Base-by-base conservation (phyloP, 2,329 filamentous ascomycete species). In the Apiospora hydei region DNA sequence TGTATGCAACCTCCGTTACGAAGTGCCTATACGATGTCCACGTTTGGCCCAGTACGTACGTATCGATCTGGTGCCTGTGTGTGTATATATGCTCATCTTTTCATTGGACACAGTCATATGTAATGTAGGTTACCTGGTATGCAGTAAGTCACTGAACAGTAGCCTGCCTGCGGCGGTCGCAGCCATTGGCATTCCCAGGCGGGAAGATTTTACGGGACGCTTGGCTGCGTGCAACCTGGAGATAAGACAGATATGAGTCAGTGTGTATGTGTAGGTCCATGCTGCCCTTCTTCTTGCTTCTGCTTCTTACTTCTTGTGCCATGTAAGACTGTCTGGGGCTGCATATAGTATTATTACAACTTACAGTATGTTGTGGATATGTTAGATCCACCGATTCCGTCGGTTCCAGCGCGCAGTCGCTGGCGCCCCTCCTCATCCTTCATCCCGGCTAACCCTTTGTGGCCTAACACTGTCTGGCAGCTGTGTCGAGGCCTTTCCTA, bases 361-460 rank as follows among this genome's bases (percentile, higher is more conserved):
- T 53, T 53, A 53, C 14, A 53, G 51, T 14, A 57, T 57, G 51
- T 34, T 61, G 53, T 61, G 53, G 30, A 61, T 61, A 61, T 61
- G 57, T 7, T 41, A n/a, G 57, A n/a, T 41, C 57, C 57, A 64
- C 57, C 57, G 41, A 14, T n/a, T n/a, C 34, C 57, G 21, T 64
- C 57, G 57, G 57, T 38, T 61, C 53, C 53, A 38, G 30, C 30
- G 26, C 34, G 51, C 53, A 8, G 8, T 38, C 16, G 53, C 16
- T 30, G 49, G 53, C 46, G 53, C 53, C 53, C 53, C 57, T 64
- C 30, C 57, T 41, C 34, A 34, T 13, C 21, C 30, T n/a, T 34
- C 16, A 7, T 41, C 34, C 51, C 11, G 6, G 8, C 34, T 61
- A 61, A 61, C 53, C 53, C 26, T 49, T 49, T 49, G 21, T n/a